These are phyloP conservation scores for Acanthamoeba lenticulata DNA, from an alignment of 208 protist species.

Conservation along the genomic window DNA sequence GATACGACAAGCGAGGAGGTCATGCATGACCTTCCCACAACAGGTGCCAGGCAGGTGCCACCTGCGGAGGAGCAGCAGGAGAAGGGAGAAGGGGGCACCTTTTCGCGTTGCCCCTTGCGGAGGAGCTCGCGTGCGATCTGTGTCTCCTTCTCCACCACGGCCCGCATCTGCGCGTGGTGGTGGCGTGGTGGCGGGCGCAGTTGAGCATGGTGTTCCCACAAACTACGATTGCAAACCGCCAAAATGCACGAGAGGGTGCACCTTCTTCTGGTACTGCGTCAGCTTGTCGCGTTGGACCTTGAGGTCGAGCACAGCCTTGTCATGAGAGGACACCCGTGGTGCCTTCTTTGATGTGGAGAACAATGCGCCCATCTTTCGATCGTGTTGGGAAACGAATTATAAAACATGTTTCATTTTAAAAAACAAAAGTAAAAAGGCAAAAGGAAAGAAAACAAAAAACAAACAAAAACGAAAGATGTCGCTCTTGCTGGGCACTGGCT, in stretches of 20 bases:
- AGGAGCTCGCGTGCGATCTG: conserved; percentile 76
- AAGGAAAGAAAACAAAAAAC: not conserved
- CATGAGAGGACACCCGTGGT: conserved; percentile 62
- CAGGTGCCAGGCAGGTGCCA: not conserved
- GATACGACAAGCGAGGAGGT: not conserved
- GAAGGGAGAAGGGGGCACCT: not conserved
- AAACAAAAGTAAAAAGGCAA: not conserved
- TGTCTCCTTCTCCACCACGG: conserved; percentile 76
- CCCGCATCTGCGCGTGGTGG: conserved; percentile 74
- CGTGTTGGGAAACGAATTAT: too few relatives aligned
- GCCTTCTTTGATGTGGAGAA: conserved; percentile 36
- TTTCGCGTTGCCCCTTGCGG: conserved; percentile 56
- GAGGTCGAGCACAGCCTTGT: conserved; percentile 79
- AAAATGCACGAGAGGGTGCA: not conserved
- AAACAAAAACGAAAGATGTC: not conserved
- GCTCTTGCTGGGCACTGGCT: not conserved
- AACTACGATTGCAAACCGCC: not conserved
- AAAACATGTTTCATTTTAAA: too few relatives aligned
- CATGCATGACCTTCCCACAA: not conserved
- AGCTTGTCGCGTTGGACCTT: conserved; percentile 82
- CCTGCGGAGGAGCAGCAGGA: not conserved
- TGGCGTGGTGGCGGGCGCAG: too few relatives aligned
- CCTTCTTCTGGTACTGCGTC: conserved; percentile 76
- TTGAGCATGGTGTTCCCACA: too few relatives aligned
- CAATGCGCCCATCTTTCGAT: conserved; percentile 69